A percentile compares a stretch with the other conserved stretches of the same genome.
Evolutionary conservation across 768 basidiomycete genomes (phyloP).

Genomic region (Naganishia antarctica): DNA sequence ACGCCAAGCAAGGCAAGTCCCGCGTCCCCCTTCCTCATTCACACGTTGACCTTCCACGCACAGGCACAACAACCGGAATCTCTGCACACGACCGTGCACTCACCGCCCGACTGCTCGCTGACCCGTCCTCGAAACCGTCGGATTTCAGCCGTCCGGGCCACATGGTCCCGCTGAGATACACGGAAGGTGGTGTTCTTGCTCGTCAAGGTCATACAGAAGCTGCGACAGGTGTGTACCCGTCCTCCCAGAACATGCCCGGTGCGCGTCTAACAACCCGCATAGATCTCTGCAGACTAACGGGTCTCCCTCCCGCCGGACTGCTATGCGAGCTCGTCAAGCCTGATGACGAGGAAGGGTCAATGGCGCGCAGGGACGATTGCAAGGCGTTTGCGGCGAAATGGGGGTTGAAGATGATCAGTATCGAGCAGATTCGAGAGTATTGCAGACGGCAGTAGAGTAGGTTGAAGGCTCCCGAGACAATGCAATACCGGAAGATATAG

Average conservation of each 20-base stretch:
- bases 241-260: not conserved
- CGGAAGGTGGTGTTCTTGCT: slow-evolving; percentile 74
- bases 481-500: not conserved
- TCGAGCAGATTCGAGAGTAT: slow-evolving; percentile 59
- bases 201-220: slow-evolving; percentile 92
- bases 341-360: slow-evolving; percentile 76
- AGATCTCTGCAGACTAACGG: slow-evolving; percentile 78
- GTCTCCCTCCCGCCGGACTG: slow-evolving; percentile 66
- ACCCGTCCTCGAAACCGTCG: slow-evolving; percentile 53
- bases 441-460: slow-evolving; percentile 29
- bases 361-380: slow-evolving; percentile 94
- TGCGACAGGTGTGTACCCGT: slow-evolving; percentile 56
- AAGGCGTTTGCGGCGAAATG: slow-evolving; percentile 80
- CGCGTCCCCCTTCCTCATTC: not conserved
- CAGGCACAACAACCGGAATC: slow-evolving; percentile 91
- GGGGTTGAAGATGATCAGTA: slow-evolving; percentile 90
- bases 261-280: not conserved
- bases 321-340: slow-evolving; percentile 89
- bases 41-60: slow-evolving; percentile 16
- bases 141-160: slow-evolving; percentile 93
- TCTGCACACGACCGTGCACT: slow-evolving; percentile 90
- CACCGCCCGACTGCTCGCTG: slow-evolving; percentile 75
- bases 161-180: slow-evolving; percentile 85
- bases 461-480: not conserved
- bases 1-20: slow-evolving; percentile 74